Evolutionary conservation across 1,284 basidiomycete genomes (phyloP).

Genomic region (Ustilago loliicola): DNA sequence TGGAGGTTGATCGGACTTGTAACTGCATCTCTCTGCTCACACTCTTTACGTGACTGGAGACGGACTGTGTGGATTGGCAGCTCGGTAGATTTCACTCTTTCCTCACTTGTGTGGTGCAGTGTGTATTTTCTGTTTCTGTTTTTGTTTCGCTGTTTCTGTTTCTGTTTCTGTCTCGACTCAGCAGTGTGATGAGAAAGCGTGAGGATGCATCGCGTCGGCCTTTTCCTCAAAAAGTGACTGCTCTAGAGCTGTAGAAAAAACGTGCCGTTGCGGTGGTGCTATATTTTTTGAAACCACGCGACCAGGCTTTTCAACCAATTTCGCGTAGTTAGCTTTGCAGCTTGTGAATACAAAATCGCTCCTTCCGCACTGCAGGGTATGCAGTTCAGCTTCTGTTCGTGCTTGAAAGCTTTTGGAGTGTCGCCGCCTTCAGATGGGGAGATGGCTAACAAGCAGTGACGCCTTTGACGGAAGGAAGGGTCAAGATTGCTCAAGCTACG

Average conservation of each 20-base stretch:
- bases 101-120: not conserved
- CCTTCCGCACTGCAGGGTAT: not conserved
- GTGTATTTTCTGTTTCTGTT: slow-evolving; percentile 1
- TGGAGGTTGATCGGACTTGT: slow-evolving; percentile 30
- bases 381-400: not conserved
- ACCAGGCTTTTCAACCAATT: slow-evolving; percentile 1
- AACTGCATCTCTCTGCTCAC: slow-evolving; percentile 6
- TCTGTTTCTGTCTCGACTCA: not conserved
- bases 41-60: not conserved
- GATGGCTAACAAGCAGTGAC: no score
- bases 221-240: not conserved
- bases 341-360: not conserved
- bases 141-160: not conserved
- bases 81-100: not conserved
- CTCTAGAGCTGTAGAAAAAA: not conserved
- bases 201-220: slow-evolving; percentile 4
- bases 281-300: not conserved
- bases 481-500: no score
- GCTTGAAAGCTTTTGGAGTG: not conserved
- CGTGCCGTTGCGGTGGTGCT: not conserved
- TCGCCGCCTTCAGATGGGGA: not conserved
- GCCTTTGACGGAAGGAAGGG: no score
- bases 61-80: not conserved
- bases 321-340: not conserved
- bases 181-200: not conserved